These are phyloP conservation scores for Roridomyces roridus DNA, from an alignment of 768 basidiomycete genomes.

Conservation along the genomic window DNA sequence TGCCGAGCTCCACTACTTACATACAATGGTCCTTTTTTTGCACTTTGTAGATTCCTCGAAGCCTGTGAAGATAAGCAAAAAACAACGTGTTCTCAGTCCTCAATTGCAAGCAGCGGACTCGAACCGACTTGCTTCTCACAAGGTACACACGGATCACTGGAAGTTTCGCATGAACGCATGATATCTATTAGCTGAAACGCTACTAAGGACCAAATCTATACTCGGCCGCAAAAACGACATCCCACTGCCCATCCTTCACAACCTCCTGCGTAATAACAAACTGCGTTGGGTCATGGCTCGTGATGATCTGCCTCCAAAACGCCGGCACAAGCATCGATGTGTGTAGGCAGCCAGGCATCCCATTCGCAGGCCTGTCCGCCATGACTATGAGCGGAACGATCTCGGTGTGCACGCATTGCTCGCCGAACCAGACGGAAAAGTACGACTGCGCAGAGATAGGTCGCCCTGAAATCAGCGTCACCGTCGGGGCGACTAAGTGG, in stretches of 20 bases:
- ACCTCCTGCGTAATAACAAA: conserved; percentile 4
- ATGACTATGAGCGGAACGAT: neutral
- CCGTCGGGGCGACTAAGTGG: neutral
- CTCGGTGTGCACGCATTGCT: neutral
- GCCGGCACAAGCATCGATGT: neutral
- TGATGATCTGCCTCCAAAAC: neutral
- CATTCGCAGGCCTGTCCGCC: neutral
- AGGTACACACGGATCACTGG: no score
- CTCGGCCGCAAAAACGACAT: neutral
- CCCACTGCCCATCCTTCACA: neutral
- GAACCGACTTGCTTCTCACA: no score
- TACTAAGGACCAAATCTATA: no score
- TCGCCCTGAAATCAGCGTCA: neutral
- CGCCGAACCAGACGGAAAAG: neutral
- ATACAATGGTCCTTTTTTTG: no score
- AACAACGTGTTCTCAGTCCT: no score
- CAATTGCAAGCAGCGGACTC: no score
- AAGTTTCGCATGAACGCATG: no score
- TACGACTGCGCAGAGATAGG: neutral
- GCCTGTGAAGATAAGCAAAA: no score
- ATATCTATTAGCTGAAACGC: no score
- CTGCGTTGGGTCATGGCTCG: neutral
- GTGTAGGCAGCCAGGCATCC: neutral
- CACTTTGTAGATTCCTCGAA: no score
- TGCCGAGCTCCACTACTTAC: no score